phyloP scores from a whole-genome alignment of 768 basidiomycete genomes.

The Termitomyces sp. region DNA sequence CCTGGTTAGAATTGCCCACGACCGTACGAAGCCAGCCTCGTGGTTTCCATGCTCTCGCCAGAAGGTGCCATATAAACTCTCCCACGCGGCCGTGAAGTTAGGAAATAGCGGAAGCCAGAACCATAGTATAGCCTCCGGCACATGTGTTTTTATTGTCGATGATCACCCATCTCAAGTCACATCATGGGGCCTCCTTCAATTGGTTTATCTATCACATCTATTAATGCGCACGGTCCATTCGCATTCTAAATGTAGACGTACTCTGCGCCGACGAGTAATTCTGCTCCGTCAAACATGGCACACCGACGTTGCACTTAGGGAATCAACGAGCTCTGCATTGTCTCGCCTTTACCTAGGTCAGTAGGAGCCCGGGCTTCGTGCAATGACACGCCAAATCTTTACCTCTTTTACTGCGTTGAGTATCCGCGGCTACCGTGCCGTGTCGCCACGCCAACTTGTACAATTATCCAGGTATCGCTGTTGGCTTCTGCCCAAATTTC shows the following conservation, averaged over 20 bases:
- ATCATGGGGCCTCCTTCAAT: neutral
- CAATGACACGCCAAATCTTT: neutral
- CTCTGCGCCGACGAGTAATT: neutral
- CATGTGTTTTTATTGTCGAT: neutral
- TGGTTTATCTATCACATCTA: neutral
- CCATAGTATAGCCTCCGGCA: neutral
- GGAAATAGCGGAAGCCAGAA: neutral
- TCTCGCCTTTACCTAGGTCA: neutral
- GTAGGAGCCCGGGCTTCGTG: neutral
- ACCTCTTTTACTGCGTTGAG: neutral
- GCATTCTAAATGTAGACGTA: neutral
- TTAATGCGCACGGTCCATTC: neutral
- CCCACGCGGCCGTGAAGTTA: constrained; percentile 1
- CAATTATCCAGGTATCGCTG: neutral
- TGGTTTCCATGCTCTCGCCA: constrained; percentile 1
- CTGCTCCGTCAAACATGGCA: neutral
- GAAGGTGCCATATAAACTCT: neutral
- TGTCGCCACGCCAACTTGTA: neutral
- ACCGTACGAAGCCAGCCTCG: neutral
- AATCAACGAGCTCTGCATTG: neutral
- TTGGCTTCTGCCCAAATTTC: neutral
- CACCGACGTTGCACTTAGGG: neutral
- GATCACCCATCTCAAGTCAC: neutral
- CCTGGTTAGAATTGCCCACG: neutral
- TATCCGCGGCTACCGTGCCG: neutral